These are phyloP conservation scores for Chaetomium fimeti DNA, from an alignment of 495 filamentous ascomycete genomes.

Conservation along the genomic window DNA sequence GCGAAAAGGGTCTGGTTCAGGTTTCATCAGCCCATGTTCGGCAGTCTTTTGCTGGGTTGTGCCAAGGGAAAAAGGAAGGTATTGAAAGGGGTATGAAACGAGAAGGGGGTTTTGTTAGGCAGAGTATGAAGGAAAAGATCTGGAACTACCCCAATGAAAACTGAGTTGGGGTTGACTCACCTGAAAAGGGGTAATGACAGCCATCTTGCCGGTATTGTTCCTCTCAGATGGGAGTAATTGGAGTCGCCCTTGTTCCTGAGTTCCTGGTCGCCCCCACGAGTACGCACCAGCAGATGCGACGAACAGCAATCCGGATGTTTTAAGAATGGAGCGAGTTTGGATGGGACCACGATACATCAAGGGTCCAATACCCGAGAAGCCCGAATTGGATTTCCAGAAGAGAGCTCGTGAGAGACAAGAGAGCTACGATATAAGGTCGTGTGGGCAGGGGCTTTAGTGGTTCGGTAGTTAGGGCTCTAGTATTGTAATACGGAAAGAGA, in stretches of 20 bases:
- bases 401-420: neutral
- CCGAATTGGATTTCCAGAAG: neutral
- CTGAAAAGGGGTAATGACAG: conserved; percentile 48
- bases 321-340: conserved; percentile 21
- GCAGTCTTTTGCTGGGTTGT: neutral
- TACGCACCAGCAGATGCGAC: conserved; percentile 28
- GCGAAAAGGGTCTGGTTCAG: conserved; percentile 79
- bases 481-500: neutral
- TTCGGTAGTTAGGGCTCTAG: neutral
- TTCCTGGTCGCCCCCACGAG: conserved; percentile 20
- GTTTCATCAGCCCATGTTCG: conserved; percentile 20
- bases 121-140: neutral
- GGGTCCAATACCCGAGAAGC: neutral
- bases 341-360: conserved; percentile 22
- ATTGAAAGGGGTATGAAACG: conserved; percentile 14
- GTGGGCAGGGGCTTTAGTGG: neutral
- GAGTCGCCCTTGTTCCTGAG: conserved; percentile 1
- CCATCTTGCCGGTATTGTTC: conserved; percentile 27
- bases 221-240: conserved; percentile 6
- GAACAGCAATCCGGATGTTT: conserved; percentile 23
- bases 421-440: neutral
- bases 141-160: neutral
- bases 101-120: conserved; percentile 4
- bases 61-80: conserved; percentile 7
- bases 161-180: conserved; percentile 28